Base-by-base conservation (phyloP, 202 grass and related monocot genomes). In the Panicum virgatum region DNA sequence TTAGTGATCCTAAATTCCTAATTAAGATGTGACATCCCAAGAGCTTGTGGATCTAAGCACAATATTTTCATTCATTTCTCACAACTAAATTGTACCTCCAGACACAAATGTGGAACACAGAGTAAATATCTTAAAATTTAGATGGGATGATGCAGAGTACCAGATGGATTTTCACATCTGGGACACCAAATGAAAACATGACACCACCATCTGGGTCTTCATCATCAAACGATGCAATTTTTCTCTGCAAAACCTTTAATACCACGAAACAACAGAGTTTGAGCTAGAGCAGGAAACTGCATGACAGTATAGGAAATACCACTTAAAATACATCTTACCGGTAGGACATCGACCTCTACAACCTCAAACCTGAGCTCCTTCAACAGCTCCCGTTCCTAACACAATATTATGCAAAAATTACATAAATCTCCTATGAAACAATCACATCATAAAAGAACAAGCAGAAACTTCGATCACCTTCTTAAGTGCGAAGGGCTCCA, bases 281-380 rank as follows among this genome's bases (percentile, higher is more conserved):
- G 29, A 88, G 71, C 16, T 34, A 61, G 45, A 51, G 27, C 48
- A 73, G 22, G 56, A 53, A 81, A 71, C 15, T 12, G 43, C 43
- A 54, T 52, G 57, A 68, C 9, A 72, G 20, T 22, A 25, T 36
- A 43, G 48, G 39, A 39, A 47, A 52, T 20, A 83, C 56, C 26
- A 60, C 26, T 61, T 61, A 40, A 58, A 39, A 79, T 42, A 26
- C 59, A 85, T 54, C 66, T 90, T 90, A 98, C 90, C 86, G 76
- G 68, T 27, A 89, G 92, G 61, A 90, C 44, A 44, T 95, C 86
- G 32, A 90, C 48, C 76, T 98, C 96, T 78, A 84, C 73, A 69
- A 93, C 78, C 83, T 98, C 96, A 83, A 98, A 87, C 3, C 54
- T 84, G 62, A 83, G 47, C 78, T 81, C 86, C 76, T 88, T 88